These are phyloP conservation scores for Zizania palustris DNA, from an alignment of 202 grass and related monocot genomes.

Conservation along the genomic window DNA sequence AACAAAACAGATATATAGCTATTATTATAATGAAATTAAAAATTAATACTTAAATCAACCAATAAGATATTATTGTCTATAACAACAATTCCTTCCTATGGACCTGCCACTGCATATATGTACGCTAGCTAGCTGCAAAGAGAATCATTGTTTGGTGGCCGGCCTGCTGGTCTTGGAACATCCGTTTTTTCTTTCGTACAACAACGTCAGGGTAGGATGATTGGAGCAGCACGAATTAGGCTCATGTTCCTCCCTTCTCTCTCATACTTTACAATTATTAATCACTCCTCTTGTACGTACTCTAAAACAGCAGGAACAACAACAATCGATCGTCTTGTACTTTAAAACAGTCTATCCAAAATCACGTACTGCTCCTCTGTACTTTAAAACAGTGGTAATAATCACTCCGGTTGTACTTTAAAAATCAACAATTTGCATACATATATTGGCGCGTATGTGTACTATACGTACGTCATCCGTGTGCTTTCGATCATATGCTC, in stretches of 20 bases:
- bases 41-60: too few species aligned
- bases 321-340: background rate
- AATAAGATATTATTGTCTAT: too few species aligned
- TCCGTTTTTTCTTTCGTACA: background rate
- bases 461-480: background rate
- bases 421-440: background rate
- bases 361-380: too few species aligned
- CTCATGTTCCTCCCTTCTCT: background rate
- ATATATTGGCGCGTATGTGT: too few species aligned
- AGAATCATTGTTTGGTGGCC: conserved; percentile 5
- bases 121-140: background rate
- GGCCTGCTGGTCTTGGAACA: background rate
- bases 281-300: background rate
- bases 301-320: background rate
- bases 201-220: background rate
- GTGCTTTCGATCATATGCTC: background rate
- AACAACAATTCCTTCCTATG: too few species aligned
- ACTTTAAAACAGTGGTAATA: background rate
- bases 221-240: background rate
- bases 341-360: background rate
- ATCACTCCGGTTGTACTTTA: background rate
- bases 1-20: too few species aligned
- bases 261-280: background rate
- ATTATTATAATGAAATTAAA: too few species aligned
- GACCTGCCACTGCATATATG: too few species aligned